Conservation (phyloP, 2,329 filamentous ascomycete species). For the Aspergillus terreus region DNA sequence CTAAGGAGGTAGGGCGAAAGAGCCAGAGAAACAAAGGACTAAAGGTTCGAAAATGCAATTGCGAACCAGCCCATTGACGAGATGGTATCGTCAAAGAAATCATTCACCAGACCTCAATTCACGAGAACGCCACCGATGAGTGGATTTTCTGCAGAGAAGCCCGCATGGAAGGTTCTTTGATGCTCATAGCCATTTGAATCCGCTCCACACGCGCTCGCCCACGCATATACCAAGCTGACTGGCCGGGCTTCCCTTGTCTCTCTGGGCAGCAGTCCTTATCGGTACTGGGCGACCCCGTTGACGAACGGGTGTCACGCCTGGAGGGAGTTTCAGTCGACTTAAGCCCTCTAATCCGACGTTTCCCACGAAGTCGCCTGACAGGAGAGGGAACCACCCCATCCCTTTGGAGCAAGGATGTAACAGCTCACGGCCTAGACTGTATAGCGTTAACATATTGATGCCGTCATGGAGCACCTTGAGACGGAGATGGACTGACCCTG, state of each 20-base stretch:
- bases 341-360: background rate
- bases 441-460: background rate
- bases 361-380: conserved; percentile 12
- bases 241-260: background rate
- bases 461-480: background rate
- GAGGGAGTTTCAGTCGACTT: conserved; percentile 10
- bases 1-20: background rate
- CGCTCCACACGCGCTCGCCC: conserved; percentile 7
- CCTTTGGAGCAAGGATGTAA: conserved; percentile 5
- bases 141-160: conserved; percentile 29
- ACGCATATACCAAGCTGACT: conserved; percentile 3
- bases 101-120: conserved; percentile 1
- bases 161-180: conserved; percentile 31
- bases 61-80: background rate
- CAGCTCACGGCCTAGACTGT: background rate
- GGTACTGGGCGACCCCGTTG: conserved; percentile 8
- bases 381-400: conserved; percentile 5
- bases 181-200: background rate
- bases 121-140: conserved; percentile 16
- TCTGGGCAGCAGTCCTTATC: conserved; percentile 15
- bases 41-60: background rate
- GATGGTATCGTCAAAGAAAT: conserved; percentile 1
- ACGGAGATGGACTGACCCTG: background rate
- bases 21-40: background rate
- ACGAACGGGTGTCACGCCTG: conserved; percentile 13